Evolutionary conservation across 164 flowering plant species (phyloP).

Genomic region (Magnolia changhungtana): DNA sequence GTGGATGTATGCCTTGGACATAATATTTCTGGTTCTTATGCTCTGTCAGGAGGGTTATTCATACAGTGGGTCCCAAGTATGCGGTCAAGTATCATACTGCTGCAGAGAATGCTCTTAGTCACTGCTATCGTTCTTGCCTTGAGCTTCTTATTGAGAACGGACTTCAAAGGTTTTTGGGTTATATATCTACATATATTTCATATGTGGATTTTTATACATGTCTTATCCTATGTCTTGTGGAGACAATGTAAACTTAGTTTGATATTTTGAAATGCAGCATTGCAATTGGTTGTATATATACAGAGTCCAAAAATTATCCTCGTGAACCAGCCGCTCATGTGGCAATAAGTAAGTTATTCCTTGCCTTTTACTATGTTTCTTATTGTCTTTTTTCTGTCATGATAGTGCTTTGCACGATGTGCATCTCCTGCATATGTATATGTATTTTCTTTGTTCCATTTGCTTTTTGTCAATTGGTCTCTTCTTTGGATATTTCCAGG

Average conservation of each 20-base stretch:
- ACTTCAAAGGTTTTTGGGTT: slow-evolving; percentile 52
- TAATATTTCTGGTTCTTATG: neutral
- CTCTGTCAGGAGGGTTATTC: slow-evolving; percentile 80
- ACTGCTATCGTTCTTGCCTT: slow-evolving; percentile 97
- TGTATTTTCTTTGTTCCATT: too few relatives aligned
- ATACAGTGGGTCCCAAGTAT: slow-evolving; percentile 99
- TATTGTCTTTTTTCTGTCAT: too few relatives aligned
- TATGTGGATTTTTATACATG: slow-evolving; percentile 2
- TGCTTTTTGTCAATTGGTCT: too few relatives aligned
- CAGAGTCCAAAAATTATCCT: slow-evolving; percentile 93
- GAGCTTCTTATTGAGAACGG: slow-evolving; percentile 96
- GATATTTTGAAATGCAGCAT: slow-evolving; percentile 58
- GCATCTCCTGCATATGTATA: neutral
- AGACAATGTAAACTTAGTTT: slow-evolving; percentile 6
- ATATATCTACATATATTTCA: neutral
- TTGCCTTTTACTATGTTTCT: neutral
- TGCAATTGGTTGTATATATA: slow-evolving; percentile 94
- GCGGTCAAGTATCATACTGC: slow-evolving; percentile 99
- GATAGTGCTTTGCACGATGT: neutral
- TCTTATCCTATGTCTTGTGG: neutral
- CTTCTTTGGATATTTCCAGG: neutral
- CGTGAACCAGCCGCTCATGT: slow-evolving; percentile 99
- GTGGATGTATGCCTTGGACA: neutral
- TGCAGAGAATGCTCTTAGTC: slow-evolving; percentile 97
- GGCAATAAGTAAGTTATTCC: slow-evolving; percentile 77